Evolutionary conservation across 805 yeast genomes (phyloP).

Genomic region (Saccharomyces kudriavzevii): DNA sequence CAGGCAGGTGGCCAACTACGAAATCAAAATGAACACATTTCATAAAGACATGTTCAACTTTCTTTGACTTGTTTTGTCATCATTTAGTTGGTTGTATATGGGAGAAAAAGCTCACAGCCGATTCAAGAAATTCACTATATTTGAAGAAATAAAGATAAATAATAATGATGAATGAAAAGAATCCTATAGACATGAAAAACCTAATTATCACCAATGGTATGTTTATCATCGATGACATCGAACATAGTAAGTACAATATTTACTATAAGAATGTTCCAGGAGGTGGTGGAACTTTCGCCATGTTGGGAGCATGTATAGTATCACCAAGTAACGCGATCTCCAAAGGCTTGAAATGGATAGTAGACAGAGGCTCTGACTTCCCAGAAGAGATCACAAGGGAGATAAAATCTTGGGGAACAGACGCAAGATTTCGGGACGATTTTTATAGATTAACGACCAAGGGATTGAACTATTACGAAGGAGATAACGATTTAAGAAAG

Average conservation of each 20-base stretch:
- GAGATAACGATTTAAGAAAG: constrained; percentile 47
- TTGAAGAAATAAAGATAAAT: neutral
- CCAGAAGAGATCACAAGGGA: constrained; percentile 41
- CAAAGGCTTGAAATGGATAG: constrained; percentile 49
- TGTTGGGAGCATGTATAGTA: constrained; percentile 61
- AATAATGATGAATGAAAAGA: neutral
- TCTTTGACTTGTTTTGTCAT: neutral
- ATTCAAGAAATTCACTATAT: neutral
- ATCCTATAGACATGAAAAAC: neutral
- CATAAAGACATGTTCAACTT: neutral
- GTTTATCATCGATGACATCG: constrained; percentile 85
- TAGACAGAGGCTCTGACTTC: constrained; percentile 77
- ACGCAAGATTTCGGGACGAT: constrained; percentile 47
- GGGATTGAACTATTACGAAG: constrained; percentile 72
- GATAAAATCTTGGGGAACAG: constrained; percentile 55
- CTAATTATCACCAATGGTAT: constrained; percentile 69
- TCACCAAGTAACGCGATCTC: constrained; percentile 31
- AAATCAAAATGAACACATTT: neutral
- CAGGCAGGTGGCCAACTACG: neutral
- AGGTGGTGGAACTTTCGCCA: constrained; percentile 84
- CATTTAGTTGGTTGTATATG: neutral
- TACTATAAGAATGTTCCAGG: constrained; percentile 55
- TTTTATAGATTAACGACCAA: constrained; percentile 56
- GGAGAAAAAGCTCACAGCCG: neutral
- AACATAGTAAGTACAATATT: constrained; percentile 29